These are phyloP conservation scores for Vitis rupestris DNA, from an alignment of 164 flowering plant species.

Conservation along the genomic window DNA sequence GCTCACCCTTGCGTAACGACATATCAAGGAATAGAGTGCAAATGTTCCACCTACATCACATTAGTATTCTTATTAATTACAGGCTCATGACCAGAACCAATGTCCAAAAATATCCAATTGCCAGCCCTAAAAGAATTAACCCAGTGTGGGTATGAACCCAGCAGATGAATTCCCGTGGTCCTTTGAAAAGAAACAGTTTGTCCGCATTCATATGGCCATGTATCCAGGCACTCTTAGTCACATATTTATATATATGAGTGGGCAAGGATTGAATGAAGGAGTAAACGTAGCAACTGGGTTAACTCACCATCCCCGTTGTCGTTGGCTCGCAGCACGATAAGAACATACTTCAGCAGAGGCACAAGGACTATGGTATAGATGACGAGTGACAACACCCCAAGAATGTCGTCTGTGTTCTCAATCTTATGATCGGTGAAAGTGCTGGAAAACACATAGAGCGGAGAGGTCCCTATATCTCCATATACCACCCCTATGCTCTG, in stretches of 20 bases:
- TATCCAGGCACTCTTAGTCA: too few species aligned
- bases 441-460: slow-evolving; percentile 58
- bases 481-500: slow-evolving; percentile 66
- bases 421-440: slow-evolving; percentile 42
- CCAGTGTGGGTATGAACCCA: too few species aligned
- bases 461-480: slow-evolving; percentile 76
- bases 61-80: too few species aligned
- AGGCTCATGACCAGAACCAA: too few species aligned
- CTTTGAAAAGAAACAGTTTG: too few species aligned
- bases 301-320: slow-evolving; percentile 60
- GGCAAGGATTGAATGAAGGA: too few species aligned
- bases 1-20: slow-evolving; percentile 62
- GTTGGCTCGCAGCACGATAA: slow-evolving; percentile 58
- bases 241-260: too few species aligned
- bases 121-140: too few species aligned
- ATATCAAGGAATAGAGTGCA: slow-evolving; percentile 72
- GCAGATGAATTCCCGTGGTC: too few species aligned
- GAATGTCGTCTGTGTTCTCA: slow-evolving; percentile 32
- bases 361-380: slow-evolving; percentile 50
- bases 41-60: slow-evolving; percentile 71
- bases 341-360: slow-evolving; percentile 55
- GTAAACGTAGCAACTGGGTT: too few species aligned
- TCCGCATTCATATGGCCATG: too few species aligned
- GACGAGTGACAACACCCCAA: slow-evolving; percentile 63
- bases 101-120: too few species aligned